Percentiles rank a stretch among this genome's conserved stretches.
Conservation (phyloP, 345 rosid genomes). For the Gossypium rotundifolium region DNA sequence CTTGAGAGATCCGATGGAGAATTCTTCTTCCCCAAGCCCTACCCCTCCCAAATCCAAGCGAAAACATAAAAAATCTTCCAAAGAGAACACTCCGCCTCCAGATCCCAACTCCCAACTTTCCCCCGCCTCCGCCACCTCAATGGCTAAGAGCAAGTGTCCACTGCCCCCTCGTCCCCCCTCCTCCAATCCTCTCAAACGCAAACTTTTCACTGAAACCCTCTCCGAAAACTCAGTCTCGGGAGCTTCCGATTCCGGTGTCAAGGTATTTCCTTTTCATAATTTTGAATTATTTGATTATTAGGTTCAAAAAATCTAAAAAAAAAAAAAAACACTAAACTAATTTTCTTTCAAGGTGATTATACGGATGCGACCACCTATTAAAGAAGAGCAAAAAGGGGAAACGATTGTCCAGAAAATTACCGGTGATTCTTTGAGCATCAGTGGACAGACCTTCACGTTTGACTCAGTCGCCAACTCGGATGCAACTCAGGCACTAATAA, state of each 20-base stretch:
- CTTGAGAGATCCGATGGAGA: conserved; percentile 40
- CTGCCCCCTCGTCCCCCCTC: conserved; percentile 94
- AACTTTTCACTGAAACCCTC: conserved; percentile 44
- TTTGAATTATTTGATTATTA: not conserved
- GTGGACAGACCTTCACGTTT: conserved; percentile 75
- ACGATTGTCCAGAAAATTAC: conserved; percentile 57
- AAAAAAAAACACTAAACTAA: not conserved
- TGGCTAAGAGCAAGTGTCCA: conserved; percentile 49
- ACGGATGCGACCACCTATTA: conserved; percentile 74
- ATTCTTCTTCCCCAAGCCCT: conserved; percentile 40
- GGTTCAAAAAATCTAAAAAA: not conserved
- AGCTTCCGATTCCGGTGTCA: conserved; percentile 55
- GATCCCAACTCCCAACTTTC: conserved; percentile 46
- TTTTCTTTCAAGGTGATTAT: conserved; percentile 55
- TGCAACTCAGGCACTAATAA: conserved; percentile 52
- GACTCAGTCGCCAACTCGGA: conserved; percentile 79
- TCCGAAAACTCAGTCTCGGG: conserved; percentile 35
- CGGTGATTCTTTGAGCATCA: conserved; percentile 54
- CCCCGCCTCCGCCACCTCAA: conserved; percentile 27
- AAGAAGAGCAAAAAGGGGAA: conserved; percentile 71
- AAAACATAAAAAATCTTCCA: conserved; percentile 33
- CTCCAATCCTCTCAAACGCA: conserved; percentile 87
- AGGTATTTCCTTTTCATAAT: conserved; percentile 28
- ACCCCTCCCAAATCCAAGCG: conserved; percentile 42
- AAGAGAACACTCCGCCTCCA: conserved; percentile 84